Evolutionary conservation across 805 yeast genomes (phyloP), one percentile per base, ranked within the genome.

Genomic region (Debaryomyces prosopidis): DNA sequence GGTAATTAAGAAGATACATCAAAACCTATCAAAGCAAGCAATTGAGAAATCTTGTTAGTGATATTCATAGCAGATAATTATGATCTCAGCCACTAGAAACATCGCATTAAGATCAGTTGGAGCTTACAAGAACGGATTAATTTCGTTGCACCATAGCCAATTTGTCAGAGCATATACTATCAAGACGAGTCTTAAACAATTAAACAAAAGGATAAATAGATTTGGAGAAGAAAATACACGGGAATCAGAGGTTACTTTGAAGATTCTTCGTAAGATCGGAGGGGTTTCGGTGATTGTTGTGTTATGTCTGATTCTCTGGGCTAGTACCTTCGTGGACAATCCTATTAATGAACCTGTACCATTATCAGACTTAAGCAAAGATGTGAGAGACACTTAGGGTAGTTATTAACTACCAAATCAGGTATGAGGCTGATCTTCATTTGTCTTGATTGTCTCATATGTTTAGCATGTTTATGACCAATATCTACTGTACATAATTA

Each of bases 221-320:
- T 58, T 71, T 15, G 71, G 68, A 4, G 66, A 64, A 39, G 75
- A 68, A 39, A 60, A 59, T 26, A 51, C 70, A 3, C 44, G 43
- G 33, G 71, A 61, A 37, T 60, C 73, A 3, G 53, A 59, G 41
- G 56, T 50, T 18, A 60, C 68, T 4, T 46, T 71, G 43, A 59
- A 54, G 36, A 15, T 40, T 6, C 34, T 64, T 1, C 45, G 69
- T 42, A 40, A 39, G 33, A 36, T 53, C 2, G 73, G 73, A 2
- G 60, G 54, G 5, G 44, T 49, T 16, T 63, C 72, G 1, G 50
- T 60, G 5, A 46, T 63, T 11, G 53, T 59, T 6, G 66, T 63
- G 3, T 36, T 68, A 8, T 59, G 60, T 19, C 57, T 64, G 40
- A 51, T 68, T 20, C 48, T 58, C 18, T 62, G 61, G 61, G 62